Evolutionary conservation across 139 green algal genomes (phyloP), one percentile per base, ranked within the genome.

Genomic region (Asterochloris sp.): DNA sequence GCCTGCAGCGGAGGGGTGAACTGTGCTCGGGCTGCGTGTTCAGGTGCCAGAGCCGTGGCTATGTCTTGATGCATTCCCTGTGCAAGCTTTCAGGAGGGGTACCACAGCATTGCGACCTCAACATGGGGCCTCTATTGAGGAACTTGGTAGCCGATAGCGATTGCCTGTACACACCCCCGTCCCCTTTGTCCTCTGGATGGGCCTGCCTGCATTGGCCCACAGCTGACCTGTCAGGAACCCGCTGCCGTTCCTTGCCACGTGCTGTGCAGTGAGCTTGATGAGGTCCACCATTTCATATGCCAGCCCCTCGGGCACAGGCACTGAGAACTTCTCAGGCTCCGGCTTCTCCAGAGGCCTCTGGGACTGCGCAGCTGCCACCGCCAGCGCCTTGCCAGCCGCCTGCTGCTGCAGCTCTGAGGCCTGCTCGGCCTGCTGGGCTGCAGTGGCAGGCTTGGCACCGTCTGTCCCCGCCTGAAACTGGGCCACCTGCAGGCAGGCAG

Each of bases 191-290:
- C 38, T 54, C 38, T 54, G 38, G 38, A 54, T 54, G 38, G 38
- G 38, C 38, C 38, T 54, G 38, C 38, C 38, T 54, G 38, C 38
- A 54, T 54, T 54, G 38, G 38, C 38, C 66, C 21, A 16, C 14
- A 23, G 17, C 74, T 67, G 12, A 80, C 81, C 95, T 38, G 90
- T 94, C 54, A 96, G 88, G 86, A 96, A 96, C 62, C 26, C 86
- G 78, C 97, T 95, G 60, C 97, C 96, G 84, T 99, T 99, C 16
- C 94, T 84, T 26, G 97, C 97, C 63, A 98, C 95, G 83, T 97
- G 98, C 88, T 99, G 96, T 17, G 97, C 96, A 0, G 94, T 97
- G 26, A 99, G 90, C 88, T 97, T 96, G 81, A 99, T 97, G 24
- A 96, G 84, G 83, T 99, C 97, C 77, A 99, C 78, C 73, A 99